Evolutionary conservation across 805 yeast species (phyloP).

Genomic region (Helenozyma baotianmanensis): DNA sequence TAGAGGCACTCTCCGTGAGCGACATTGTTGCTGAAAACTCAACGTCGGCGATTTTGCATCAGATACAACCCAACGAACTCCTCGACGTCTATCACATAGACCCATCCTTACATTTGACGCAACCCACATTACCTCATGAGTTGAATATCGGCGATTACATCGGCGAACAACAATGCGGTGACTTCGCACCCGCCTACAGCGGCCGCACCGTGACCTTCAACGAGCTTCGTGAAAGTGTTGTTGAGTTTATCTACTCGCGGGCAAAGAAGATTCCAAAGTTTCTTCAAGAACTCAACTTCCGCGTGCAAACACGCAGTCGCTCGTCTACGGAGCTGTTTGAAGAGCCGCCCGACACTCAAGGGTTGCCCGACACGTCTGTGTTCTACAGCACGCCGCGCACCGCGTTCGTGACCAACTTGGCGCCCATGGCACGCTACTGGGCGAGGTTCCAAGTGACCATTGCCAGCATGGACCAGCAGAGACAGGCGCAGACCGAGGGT

Average conservation of each 20-base stretch:
- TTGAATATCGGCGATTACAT: conserved; percentile 25
- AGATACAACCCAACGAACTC: conserved; percentile 28
- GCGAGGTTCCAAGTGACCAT: conserved; percentile 26
- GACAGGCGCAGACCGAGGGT: conserved; percentile 7
- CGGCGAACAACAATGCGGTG: too few relatives aligned
- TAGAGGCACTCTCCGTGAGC: conserved; percentile 25
- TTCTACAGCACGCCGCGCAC: conserved; percentile 19
- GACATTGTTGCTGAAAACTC: conserved; percentile 26
- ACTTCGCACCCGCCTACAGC: background rate
- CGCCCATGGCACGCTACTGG: conserved; percentile 33
- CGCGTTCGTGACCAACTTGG: conserved; percentile 27
- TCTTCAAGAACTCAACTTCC: conserved; percentile 20
- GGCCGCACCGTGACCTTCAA: conserved; percentile 3
- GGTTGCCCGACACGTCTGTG: conserved; percentile 34
- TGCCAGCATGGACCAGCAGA: conserved; percentile 18
- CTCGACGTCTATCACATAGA: conserved; percentile 29
- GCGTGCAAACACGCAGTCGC: conserved; percentile 18
- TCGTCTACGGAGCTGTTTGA: conserved; percentile 6
- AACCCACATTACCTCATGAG: conserved; percentile 36
- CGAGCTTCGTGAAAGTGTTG: conserved; percentile 6
- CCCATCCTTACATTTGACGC: conserved; percentile 25
- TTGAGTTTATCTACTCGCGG: conserved; percentile 30
- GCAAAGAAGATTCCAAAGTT: conserved; percentile 30
- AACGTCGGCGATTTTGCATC: conserved; percentile 24
- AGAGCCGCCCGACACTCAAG: conserved; percentile 17